phyloP scores from a whole-genome alignment of 2,329 filamentous ascomycete species.

The Thermoascus crustaceus region DNA sequence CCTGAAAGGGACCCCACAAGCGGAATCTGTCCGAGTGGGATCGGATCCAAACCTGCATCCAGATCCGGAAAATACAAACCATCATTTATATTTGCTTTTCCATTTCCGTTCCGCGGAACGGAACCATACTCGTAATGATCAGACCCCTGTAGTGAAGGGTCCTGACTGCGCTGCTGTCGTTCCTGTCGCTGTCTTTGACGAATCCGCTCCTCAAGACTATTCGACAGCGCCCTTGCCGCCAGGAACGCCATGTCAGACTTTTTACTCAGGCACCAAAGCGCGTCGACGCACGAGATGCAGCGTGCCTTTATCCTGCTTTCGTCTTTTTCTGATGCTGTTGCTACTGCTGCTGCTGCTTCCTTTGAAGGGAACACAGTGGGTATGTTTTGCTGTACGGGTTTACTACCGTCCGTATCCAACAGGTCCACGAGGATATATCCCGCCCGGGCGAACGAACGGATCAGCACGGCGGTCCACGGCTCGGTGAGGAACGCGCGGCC shows the following conservation, averaged over 20 bases:
- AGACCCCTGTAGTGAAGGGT: too few species aligned
- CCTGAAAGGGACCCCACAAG: conserved; percentile 1
- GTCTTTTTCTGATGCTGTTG: too few species aligned
- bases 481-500: conserved; percentile 52
- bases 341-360: too few species aligned
- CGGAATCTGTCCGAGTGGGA: too few species aligned
- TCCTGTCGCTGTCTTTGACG: background rate
- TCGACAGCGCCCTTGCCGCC: conserved; percentile 18
- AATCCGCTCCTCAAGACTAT: background rate
- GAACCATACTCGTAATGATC: too few species aligned
- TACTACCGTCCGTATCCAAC: conserved; percentile 19
- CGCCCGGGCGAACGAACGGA: conserved; percentile 46
- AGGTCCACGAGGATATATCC: conserved; percentile 33
- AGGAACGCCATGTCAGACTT: conserved; percentile 47
- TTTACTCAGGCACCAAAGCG: conserved; percentile 47
- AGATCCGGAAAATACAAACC: too few species aligned
- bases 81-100: background rate
- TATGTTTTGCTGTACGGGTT: too few species aligned
- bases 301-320: too few species aligned
- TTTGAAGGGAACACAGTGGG: too few species aligned
- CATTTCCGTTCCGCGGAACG: background rate
- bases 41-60: too few species aligned
- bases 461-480: conserved; percentile 51
- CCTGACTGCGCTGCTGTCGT: background rate
- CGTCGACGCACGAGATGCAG: conserved; percentile 44